Conservation (phyloP, 495 filamentous ascomycete genomes). For the Letharia lupina region DNA sequence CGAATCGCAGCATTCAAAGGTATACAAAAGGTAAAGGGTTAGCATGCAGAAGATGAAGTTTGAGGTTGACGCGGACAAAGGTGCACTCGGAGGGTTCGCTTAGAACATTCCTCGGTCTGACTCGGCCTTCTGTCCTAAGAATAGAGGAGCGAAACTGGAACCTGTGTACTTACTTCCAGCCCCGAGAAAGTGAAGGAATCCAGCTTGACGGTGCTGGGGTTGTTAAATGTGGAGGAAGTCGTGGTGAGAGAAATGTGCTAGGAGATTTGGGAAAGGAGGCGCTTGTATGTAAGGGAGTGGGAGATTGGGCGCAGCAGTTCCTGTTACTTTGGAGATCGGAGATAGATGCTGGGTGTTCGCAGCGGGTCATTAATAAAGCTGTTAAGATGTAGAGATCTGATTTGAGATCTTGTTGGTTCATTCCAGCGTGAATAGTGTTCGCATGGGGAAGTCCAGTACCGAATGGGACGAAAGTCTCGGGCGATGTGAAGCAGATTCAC, state of each 20-base stretch:
- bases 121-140: not conserved
- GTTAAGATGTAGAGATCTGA: not conserved
- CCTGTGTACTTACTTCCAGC: conserved; percentile 16
- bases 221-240: not conserved
- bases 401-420: not conserved
- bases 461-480: conserved; percentile 6
- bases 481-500: conserved; percentile 5
- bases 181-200: conserved; percentile 21
- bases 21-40: not conserved
- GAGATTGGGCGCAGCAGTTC: not conserved
- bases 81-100: conserved; percentile 8
- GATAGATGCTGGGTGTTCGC: not conserved
- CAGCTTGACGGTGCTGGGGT: conserved; percentile 19
- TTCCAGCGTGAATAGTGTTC: not conserved
- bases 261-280: conserved; percentile 7
- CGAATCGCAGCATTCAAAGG: not conserved
- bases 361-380: conserved; percentile 1
- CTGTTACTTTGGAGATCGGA: not conserved
- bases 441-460: not conserved
- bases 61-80: conserved; percentile 24
- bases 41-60: not conserved
- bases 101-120: conserved; percentile 13
- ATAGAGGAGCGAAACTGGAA: not conserved
- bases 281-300: conserved; percentile 17
- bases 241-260: conserved; percentile 4